phyloP scores from a whole-genome alignment of 148 eudicot species.

The Cornus florida region DNA sequence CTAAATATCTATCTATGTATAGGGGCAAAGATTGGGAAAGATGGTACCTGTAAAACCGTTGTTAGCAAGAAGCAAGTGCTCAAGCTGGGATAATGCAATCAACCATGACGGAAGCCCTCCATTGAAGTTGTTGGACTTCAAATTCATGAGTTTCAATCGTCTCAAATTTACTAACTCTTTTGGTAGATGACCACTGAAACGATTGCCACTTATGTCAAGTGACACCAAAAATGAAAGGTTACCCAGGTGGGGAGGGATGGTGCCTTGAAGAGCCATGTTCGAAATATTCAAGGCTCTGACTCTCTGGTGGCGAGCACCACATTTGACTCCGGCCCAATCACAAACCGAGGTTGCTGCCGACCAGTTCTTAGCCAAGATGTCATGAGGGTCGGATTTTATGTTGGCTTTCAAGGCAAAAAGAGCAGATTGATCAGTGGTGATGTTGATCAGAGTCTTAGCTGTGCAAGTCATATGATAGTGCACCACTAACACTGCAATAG shows the following conservation, averaged over 20 bases:
- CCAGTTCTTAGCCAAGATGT: conserved; percentile 9
- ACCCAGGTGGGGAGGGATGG: conserved; percentile 11
- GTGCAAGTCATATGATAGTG: neutral
- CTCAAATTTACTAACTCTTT: neutral
- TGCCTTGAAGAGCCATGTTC: neutral
- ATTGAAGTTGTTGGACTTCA: neutral
- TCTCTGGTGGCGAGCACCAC: neutral
- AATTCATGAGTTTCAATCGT: neutral
- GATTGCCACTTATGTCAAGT: conserved; percentile 6
- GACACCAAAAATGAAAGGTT: conserved; percentile 12
- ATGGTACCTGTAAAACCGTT: conserved; percentile 1
- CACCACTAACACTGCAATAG: neutral
- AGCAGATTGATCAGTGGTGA: neutral
- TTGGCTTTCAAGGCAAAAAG: neutral
- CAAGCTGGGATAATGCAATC: neutral
- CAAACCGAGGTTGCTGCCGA: conserved; percentile 1
- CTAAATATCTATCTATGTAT: too few species aligned
- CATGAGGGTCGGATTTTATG: neutral
- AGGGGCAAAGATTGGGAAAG: too few species aligned
- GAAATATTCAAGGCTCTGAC: conserved; percentile 12
- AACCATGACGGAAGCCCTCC: conserved; percentile 14
- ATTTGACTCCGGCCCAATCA: conserved; percentile 14
- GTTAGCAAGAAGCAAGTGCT: neutral
- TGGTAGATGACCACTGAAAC: conserved; percentile 1
- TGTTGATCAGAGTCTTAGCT: neutral